Evolutionary conservation across 2,329 filamentous ascomycete genomes (phyloP).

Genomic region (Sordariomycetes sp.): DNA sequence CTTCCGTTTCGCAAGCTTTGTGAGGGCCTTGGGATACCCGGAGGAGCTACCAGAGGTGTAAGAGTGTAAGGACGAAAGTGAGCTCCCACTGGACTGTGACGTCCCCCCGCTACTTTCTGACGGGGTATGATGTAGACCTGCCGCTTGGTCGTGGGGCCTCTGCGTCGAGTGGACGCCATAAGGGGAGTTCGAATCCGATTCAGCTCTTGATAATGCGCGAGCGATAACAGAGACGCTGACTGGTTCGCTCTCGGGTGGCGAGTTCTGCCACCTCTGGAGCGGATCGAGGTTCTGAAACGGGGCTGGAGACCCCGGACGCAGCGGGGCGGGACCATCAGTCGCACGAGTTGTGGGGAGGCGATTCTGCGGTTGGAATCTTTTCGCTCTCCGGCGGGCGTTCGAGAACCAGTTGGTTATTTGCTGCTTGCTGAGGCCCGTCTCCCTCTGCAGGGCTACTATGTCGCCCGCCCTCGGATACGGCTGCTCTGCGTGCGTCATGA

Average conservation of each 20-base stretch:
- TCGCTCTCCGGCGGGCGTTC: neutral
- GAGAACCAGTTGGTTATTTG: neutral
- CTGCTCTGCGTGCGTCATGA: neutral
- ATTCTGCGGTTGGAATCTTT: too few relatives aligned
- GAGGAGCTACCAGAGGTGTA: too few relatives aligned
- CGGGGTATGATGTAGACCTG: neutral
- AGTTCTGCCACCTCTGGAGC: too few relatives aligned
- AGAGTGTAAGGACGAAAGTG: neutral
- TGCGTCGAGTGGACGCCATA: neutral
- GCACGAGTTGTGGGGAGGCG: neutral
- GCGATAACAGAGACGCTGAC: too few relatives aligned
- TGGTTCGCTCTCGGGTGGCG: too few relatives aligned
- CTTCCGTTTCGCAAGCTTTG: too few relatives aligned
- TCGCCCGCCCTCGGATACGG: neutral
- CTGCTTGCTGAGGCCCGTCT: neutral
- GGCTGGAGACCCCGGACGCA: neutral
- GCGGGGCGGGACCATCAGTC: too few relatives aligned
- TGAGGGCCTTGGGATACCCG: neutral
- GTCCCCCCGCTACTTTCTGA: neutral
- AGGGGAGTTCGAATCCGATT: too few relatives aligned
- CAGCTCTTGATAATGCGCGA: too few relatives aligned
- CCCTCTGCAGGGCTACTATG: neutral
- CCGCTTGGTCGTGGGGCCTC: neutral
- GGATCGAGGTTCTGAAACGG: too few relatives aligned
- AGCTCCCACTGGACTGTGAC: neutral